Evolutionary conservation across 768 basidiomycete genomes (phyloP).

Genomic region (Boletus huronensis): DNA sequence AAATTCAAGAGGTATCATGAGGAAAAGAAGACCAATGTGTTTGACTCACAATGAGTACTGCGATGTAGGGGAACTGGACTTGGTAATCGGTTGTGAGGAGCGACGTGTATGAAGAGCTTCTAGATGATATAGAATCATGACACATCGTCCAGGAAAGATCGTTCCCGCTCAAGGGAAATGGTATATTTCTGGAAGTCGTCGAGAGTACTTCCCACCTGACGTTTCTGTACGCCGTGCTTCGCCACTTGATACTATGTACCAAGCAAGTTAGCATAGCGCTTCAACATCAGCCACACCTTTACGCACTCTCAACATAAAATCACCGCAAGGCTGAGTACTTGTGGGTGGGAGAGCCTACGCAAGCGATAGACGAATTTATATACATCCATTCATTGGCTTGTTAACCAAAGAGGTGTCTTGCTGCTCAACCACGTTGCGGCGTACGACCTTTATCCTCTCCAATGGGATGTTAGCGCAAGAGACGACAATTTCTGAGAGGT

Average conservation of each 20-base stretch:
- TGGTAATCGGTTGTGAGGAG: not conserved
- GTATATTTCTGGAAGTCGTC: not conserved
- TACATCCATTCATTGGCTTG: not conserved
- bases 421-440: not conserved
- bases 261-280: not conserved
- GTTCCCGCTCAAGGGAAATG: not conserved
- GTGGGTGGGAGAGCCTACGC: not conserved
- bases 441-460: not conserved
- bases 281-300: not conserved
- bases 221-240: not conserved
- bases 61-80: not conserved
- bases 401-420: not conserved
- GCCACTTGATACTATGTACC: not conserved
- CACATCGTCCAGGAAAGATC: not conserved
- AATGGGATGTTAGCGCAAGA: not conserved
- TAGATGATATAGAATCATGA: not conserved
- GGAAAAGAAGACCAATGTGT: not conserved
- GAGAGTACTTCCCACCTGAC: not conserved
- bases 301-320: not conserved
- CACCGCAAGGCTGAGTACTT: not conserved
- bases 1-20: not conserved
- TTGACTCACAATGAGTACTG: not conserved
- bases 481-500: not conserved
- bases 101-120: not conserved
- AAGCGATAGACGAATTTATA: not conserved